Conservation (phyloP, 2,329 filamentous ascomycete genomes). For the Penicillium sp. region DNA sequence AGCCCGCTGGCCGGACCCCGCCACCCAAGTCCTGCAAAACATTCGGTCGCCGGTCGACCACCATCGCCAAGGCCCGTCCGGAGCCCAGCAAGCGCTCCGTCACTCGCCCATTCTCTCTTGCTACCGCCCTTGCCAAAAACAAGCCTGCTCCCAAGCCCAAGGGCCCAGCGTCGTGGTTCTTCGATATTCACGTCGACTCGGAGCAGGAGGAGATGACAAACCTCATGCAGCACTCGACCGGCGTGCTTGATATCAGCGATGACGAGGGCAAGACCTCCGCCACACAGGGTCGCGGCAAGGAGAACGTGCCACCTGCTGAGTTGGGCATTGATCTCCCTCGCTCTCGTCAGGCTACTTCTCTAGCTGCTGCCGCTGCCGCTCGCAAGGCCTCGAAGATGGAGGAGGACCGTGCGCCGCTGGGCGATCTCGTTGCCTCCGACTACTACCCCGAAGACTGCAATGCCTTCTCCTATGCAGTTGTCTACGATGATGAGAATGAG, state of each 20-base stretch:
- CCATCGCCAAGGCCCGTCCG: constrained; percentile 61
- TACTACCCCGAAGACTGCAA: constrained; percentile 65
- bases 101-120: constrained; percentile 71
- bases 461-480: constrained; percentile 56
- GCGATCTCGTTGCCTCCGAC: constrained; percentile 62
- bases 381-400: constrained; percentile 55
- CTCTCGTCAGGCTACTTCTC: constrained; percentile 17
- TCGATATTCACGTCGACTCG: constrained; percentile 91
- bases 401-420: constrained; percentile 62
- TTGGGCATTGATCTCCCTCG: constrained; percentile 58
- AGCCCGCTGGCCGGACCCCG: constrained; percentile 77
- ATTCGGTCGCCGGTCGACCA: constrained; percentile 61
- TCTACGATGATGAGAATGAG: constrained; percentile 56
- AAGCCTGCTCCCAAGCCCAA: constrained; percentile 51
- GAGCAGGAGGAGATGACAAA: constrained; percentile 88
- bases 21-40: constrained; percentile 66
- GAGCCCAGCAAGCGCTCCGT: constrained; percentile 55
- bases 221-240: constrained; percentile 84
- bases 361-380: constrained; percentile 21
- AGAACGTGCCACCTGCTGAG: constrained; percentile 75
- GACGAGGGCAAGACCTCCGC: constrained; percentile 62
- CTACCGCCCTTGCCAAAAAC: constrained; percentile 62
- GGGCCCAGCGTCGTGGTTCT: constrained; percentile 62
- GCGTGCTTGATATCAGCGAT: constrained; percentile 79
- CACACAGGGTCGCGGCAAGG: constrained; percentile 68